Percentiles rank a stretch among this genome's conserved stretches.
Evolutionary conservation across 495 filamentous ascomycete species (phyloP).

Genomic region (Rusavskia elegans): DNA sequence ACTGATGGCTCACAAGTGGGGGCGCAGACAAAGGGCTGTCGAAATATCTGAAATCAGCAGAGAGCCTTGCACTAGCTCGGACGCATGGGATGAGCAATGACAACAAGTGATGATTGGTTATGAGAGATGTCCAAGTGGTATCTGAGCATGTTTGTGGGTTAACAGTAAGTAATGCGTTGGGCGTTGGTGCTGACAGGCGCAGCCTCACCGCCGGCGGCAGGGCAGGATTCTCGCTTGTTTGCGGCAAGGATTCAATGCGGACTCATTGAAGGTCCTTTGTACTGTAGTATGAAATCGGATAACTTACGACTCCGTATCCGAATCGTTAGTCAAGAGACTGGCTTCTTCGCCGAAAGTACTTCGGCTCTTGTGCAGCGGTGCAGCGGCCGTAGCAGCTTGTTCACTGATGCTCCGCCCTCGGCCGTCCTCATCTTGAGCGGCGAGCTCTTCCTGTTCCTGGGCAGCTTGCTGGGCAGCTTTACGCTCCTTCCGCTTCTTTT

Average conservation of each 20-base stretch:
- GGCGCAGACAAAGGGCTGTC: constrained; percentile 28
- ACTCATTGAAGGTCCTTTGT: neutral
- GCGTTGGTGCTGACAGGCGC: neutral
- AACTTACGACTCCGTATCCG: constrained; percentile 53
- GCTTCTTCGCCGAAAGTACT: constrained; percentile 23
- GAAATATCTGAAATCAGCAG: neutral
- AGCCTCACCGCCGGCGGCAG: no score
- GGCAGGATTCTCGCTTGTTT: neutral
- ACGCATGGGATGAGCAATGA: neutral
- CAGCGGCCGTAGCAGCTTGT: constrained; percentile 12
- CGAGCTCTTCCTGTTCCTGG: constrained; percentile 20
- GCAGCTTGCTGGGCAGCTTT: constrained; percentile 12
- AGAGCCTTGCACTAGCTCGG: neutral
- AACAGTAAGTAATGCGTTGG: neutral
- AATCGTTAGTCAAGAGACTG: constrained; percentile 53
- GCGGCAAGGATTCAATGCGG: neutral
- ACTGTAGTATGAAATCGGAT: neutral
- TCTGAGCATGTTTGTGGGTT: no score
- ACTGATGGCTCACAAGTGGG: constrained; percentile 50
- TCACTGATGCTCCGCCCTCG: constrained; percentile 16
- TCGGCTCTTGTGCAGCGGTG: constrained; percentile 8
- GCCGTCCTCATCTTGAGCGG: constrained; percentile 16
- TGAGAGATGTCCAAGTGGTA: no score
- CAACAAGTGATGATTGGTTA: neutral
- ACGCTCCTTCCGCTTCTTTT: constrained; percentile 24